A percentile compares a stretch with the other conserved stretches of the same genome.
Conservation (phyloP, 768 basidiomycete species). For the Auricularia sp. region DNA sequence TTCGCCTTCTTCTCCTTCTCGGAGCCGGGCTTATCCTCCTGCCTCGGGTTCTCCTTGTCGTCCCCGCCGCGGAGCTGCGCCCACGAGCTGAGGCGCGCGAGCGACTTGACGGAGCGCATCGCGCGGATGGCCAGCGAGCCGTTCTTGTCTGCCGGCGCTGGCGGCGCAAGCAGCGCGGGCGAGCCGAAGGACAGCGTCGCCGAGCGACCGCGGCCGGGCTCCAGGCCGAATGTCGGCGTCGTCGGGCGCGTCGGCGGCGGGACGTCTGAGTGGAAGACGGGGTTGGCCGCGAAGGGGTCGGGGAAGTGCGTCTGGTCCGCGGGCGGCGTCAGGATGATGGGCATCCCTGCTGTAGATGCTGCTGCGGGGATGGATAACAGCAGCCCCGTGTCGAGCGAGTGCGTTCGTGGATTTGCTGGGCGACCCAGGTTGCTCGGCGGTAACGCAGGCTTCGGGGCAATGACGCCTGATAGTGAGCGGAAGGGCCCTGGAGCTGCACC, state of each 20-base stretch:
- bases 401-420: conserved; percentile 42
- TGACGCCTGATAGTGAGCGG: not conserved
- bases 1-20: conserved; percentile 7
- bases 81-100: conserved; percentile 68
- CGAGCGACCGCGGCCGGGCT: conserved; percentile 4
- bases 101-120: conserved; percentile 62
- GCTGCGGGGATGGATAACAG: conserved; percentile 19
- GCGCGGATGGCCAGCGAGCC: conserved; percentile 70
- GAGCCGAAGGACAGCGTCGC: conserved; percentile 7
- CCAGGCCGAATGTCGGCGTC: conserved; percentile 7
- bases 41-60: not conserved
- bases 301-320: not conserved
- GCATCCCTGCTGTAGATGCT: conserved; percentile 14
- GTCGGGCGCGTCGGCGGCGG: conserved; percentile 15
- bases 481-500: conserved; percentile 4
- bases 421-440: conserved; percentile 10
- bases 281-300: conserved; percentile 5
- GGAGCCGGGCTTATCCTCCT: conserved; percentile 12
- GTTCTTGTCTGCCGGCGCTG: conserved; percentile 11
- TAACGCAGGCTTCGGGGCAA: not conserved
- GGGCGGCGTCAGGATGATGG: conserved; percentile 8
- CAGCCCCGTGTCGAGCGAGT: conserved; percentile 45
- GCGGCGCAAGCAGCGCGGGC: not conserved
- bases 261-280: conserved; percentile 17
- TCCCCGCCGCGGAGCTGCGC: conserved; percentile 33